phyloP scores from a whole-genome alignment of 1,284 basidiomycete genomes.

The Fomitopsis betulina region DNA sequence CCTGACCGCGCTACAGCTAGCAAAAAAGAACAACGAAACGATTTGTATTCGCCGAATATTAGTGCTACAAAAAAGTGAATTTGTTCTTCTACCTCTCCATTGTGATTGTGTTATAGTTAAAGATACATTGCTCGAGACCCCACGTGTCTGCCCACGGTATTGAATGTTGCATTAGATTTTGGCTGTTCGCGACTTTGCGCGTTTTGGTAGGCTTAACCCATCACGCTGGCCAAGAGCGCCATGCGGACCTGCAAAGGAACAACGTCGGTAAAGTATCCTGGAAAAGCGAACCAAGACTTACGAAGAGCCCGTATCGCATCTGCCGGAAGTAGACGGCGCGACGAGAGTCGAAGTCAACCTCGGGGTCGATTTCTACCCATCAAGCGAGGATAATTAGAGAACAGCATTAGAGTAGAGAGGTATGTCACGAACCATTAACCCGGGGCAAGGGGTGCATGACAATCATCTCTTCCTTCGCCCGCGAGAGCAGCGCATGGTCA shows the following conservation, averaged over 20 bases:
- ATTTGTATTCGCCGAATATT: background rate
- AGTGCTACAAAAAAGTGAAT: background rate
- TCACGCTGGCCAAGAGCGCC: constrained; percentile 70
- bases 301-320: constrained; percentile 97
- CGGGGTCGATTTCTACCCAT: constrained; percentile 86
- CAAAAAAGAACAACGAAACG: background rate
- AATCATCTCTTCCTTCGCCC: constrained; percentile 95
- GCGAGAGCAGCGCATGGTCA: constrained; percentile 88
- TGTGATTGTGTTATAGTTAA: background rate
- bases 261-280: background rate
- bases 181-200: background rate
- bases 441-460: constrained; percentile 98
- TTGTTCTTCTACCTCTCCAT: background rate
- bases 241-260: constrained; percentile 56
- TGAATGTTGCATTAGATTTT: background rate
- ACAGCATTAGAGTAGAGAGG: no score
- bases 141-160: background rate
- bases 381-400: background rate
- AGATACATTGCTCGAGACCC: background rate
- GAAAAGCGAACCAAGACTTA: constrained; percentile 40
- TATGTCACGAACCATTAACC: constrained; percentile 64
- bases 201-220: constrained; percentile 33
- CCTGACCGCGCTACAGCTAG: background rate
- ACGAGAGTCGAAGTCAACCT: constrained; percentile 95
- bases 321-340: constrained; percentile 98